A percentile compares a stretch with the other conserved stretches of the same genome.
Conservation (phyloP, 495 filamentous ascomycete genomes). For the Rostrohypoxylon terebratum region DNA sequence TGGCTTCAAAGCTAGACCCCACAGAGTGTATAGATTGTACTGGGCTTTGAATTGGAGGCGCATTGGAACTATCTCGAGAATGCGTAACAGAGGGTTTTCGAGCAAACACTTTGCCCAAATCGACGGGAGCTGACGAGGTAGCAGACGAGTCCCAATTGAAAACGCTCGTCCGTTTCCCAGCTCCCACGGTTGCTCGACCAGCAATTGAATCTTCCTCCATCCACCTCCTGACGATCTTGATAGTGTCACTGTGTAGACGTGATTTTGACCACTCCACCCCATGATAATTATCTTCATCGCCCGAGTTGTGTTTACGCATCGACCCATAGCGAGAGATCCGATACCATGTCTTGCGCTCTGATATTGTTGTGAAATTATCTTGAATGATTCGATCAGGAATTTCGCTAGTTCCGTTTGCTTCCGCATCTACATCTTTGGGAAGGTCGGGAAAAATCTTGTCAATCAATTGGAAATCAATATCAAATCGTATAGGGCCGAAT, state of each 20-base stretch:
- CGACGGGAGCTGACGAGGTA: slow-evolving; percentile 58
- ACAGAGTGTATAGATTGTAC: slow-evolving; percentile 2
- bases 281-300: slow-evolving; percentile 68
- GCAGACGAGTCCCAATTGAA: slow-evolving; percentile 68
- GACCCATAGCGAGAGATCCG: slow-evolving; percentile 68
- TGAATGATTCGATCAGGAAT: slow-evolving; percentile 54
- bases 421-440: slow-evolving; percentile 2
- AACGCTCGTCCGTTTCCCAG: slow-evolving; percentile 53
- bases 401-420: slow-evolving; percentile 24
- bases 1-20: slow-evolving; percentile 6
- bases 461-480: slow-evolving; percentile 56
- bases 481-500: slow-evolving; percentile 51
- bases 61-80: slow-evolving; percentile 38
- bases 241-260: slow-evolving; percentile 61
- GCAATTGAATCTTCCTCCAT: slow-evolving; percentile 69
- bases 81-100: slow-evolving; percentile 39
- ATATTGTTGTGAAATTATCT: slow-evolving; percentile 63
- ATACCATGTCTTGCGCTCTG: slow-evolving; percentile 73
- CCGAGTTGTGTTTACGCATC: slow-evolving; percentile 65
- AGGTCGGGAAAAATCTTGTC: slow-evolving; percentile 58
- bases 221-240: slow-evolving; percentile 69
- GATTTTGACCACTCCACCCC: slow-evolving; percentile 67
- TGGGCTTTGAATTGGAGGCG: slow-evolving; percentile 11
- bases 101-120: slow-evolving; percentile 60
- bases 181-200: slow-evolving; percentile 62